Base-by-base conservation (phyloP, 78 protist species). In the Dictyostelium purpureum region DNA sequence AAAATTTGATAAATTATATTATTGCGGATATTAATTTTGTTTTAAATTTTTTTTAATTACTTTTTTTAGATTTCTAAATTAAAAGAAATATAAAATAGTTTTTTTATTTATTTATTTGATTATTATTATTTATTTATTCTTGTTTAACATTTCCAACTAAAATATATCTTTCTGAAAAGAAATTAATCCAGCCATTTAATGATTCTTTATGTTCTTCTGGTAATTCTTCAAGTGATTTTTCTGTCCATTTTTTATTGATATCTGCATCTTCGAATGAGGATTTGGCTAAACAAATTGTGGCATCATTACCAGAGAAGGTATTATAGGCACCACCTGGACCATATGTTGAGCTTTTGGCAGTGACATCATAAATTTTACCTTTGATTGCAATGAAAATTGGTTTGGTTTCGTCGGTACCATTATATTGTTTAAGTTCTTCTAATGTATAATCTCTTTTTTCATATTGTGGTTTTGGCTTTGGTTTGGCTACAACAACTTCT, bases 291-390 rank as follows among this genome's bases (percentile, higher is more conserved):
- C 90, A 83, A 19, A 35, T n/a, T 0, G 94, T 78, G 0, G 88
- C 94, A 67, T 89, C 94, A 75, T 78, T 51, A 33, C 94, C 94
- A 9, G 79, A 75, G 31, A 89, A 78, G 16, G 71, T 18, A 35
- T 51, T 6, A 37, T 89, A 89, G 4, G 40, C 4, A 10, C 94
- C 94, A 67, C 94, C 94, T 65, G 88, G 81, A 40, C 94, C 94
- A 78, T 89, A 89, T 0, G 56, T 35, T 19, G 87, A 73, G 1
- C 45, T 19, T 45, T 74, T 80, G 6, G n/a, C 11, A 1, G 88
- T 33, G 2, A 89, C 94, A 89, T 89, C 94, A 18, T 78, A 89
- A 5, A 89, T 65, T 45, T 74, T 89, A 31, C 79, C 88, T 19
- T 78, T 77, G 40, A 89, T 75, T 12, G 85, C 76, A 4, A 89